phyloP scores from a whole-genome alignment of 2,329 filamentous ascomycete species.

The Fonsecaea pedrosoi region DNA sequence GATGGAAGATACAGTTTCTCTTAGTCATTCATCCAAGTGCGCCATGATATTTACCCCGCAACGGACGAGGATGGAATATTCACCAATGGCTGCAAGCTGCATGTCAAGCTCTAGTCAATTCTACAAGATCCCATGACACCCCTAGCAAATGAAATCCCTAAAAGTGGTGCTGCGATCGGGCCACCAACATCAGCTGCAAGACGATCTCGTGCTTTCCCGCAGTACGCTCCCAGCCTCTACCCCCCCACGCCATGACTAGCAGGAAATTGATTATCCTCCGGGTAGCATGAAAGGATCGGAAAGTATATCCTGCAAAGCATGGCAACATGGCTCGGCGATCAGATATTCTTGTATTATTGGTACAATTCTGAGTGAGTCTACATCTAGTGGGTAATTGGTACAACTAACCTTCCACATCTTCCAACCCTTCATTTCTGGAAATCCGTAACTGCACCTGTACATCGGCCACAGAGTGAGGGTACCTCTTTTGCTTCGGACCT shows the following conservation, averaged over 20 bases:
- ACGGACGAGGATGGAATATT: not conserved
- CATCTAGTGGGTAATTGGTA: not conserved
- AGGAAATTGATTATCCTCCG: no score
- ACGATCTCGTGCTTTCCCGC: slow-evolving; percentile 15
- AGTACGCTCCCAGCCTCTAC: no score
- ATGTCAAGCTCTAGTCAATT: slow-evolving; percentile 15
- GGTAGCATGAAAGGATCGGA: no score
- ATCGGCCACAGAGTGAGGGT: slow-evolving; percentile 31
- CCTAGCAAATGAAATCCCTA: slow-evolving; percentile 8
- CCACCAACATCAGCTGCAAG: slow-evolving; percentile 7
- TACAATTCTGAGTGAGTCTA: slow-evolving; percentile 24
- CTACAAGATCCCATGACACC: slow-evolving; percentile 25
- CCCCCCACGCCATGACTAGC: not conserved
- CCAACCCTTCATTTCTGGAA: slow-evolving; percentile 18
- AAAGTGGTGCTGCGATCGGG: slow-evolving; percentile 22
- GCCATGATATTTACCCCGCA: slow-evolving; percentile 12
- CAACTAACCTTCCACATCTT: slow-evolving; percentile 7
- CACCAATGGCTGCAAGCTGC: slow-evolving; percentile 3
- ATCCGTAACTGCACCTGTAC: slow-evolving; percentile 32
- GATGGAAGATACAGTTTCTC: slow-evolving; percentile 2
- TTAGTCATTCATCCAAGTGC: slow-evolving; percentile 12
- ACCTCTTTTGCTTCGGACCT: slow-evolving; percentile 2
- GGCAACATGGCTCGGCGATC: not conserved
- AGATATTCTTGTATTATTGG: slow-evolving; percentile 14
- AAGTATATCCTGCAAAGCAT: not conserved